Evolutionary conservation across 805 yeast genomes (phyloP), one percentile per base, ranked within the genome.

Genomic region (Saccharomycopsis olivae): DNA sequence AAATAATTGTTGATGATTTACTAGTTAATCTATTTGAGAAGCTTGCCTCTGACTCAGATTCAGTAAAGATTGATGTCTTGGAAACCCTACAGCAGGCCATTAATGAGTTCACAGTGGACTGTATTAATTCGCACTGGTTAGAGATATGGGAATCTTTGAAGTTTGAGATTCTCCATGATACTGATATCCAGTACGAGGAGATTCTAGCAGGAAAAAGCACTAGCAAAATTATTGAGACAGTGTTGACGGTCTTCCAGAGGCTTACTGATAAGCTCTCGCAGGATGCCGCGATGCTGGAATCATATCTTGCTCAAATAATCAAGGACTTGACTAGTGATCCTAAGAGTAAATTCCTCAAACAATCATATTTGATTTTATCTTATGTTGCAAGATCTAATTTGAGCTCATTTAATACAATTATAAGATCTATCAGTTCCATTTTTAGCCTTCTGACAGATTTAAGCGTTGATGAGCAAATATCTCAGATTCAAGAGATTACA

Each of bases 71-170:
- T 36, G 97, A 92, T 53, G 78, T 85, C 0, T 60, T 89, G 28
- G 56, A 62, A 28, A 76, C 95, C 0, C 56, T 92, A 18, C 55
- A 65, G 5, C 59, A 60, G 1, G 78, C 92, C 47, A 59, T 84
- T 6, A 57, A 63, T 11, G 59, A 57, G 4, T 84, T 80, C 52
- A 64, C 71, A 0, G 50, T 58, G 0, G 66, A 64, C 4, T 64
- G 73, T 0, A 56, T 82, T 8, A 60, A 68, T 23, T 67, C 66
- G 9, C 69, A 73, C 53, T 88, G 95, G 88, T 54, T 70, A 5
- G 70, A 78, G 1, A 53, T 89, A 3, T 92, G 95, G 95, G 81
- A 83, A 50, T 84, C 95, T 0, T 61, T 89, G 38, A 89, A 89
- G 55, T 87, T 74, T 55, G 96, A 89, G 57, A 68, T 89, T n/a